A percentile compares a stretch with the other conserved stretches of the same genome.
Evolutionary conservation across 768 basidiomycete species (phyloP).

Genomic region (Rossbeevera mucosa): DNA sequence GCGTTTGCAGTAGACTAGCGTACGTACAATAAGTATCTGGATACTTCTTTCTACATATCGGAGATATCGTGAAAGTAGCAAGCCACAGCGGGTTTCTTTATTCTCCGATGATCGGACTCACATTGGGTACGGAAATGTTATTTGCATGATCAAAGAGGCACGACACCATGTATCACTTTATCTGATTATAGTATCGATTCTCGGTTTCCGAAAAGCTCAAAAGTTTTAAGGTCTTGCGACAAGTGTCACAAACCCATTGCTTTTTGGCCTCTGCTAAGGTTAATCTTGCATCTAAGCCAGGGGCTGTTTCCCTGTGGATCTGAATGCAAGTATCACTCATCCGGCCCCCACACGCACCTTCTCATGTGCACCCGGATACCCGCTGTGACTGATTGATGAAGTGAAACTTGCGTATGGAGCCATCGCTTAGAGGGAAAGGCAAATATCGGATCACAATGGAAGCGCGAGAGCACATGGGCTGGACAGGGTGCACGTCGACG

Average conservation of each 20-base stretch:
- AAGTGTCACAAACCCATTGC: slow-evolving; percentile 15
- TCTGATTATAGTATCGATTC: slow-evolving; percentile 22
- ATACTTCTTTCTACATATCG: slow-evolving; percentile 12
- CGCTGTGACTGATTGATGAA: neutral
- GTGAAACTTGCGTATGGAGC: neutral
- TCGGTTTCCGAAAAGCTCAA: slow-evolving; percentile 5
- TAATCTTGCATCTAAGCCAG: slow-evolving; percentile 20
- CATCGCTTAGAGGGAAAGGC: slow-evolving; percentile 3
- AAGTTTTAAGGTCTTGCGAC: slow-evolving; percentile 12
- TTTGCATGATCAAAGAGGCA: slow-evolving; percentile 15
- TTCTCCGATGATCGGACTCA: slow-evolving; percentile 18
- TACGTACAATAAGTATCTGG: slow-evolving; percentile 11
- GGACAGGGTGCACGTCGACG: slow-evolving; percentile 5
- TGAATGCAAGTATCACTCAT: slow-evolving; percentile 3
- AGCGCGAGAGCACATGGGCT: neutral
- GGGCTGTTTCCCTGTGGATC: slow-evolving; percentile 11
- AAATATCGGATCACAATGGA: slow-evolving; percentile 7
- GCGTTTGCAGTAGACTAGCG: slow-evolving; percentile 5
- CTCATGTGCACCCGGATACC: neutral
- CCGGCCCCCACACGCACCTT: neutral
- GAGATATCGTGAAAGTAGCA: slow-evolving; percentile 2
- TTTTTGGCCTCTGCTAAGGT: slow-evolving; percentile 16
- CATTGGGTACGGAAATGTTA: slow-evolving; percentile 6
- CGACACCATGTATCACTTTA: slow-evolving; percentile 14
- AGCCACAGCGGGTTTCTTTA: slow-evolving; percentile 11